Percentiles rank a stretch among this genome's conserved stretches.
phyloP scores from a whole-genome alignment of 768 basidiomycete genomes.

The Royoungia palumana region DNA sequence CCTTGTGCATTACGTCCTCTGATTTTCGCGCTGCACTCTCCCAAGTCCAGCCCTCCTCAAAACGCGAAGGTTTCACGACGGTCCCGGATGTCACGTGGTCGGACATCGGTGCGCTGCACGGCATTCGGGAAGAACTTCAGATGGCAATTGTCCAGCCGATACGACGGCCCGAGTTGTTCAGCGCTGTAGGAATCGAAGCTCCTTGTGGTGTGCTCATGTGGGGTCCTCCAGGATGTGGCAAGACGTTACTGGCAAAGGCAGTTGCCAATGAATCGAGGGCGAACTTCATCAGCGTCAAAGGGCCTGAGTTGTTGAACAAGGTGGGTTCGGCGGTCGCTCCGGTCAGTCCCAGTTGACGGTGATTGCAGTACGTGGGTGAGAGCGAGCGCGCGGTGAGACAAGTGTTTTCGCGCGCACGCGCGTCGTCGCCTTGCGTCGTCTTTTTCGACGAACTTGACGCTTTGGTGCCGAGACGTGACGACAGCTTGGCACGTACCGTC shows the following conservation, averaged over 20 bases:
- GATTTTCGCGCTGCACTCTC: constrained; percentile 84
- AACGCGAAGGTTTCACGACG: constrained; percentile 96
- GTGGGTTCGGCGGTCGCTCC: constrained; percentile 37
- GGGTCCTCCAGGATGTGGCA: constrained; percentile 99
- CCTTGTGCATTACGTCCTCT: constrained; percentile 72
- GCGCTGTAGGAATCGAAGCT: constrained; percentile 82
- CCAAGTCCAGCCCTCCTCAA: constrained; percentile 92
- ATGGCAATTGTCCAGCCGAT: constrained; percentile 99
- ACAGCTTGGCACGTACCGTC: constrained; percentile 71
- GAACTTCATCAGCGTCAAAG: constrained; percentile 98
- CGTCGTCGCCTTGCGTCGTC: constrained; percentile 91
- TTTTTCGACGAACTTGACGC: constrained; percentile 97
- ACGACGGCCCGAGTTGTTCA: constrained; percentile 83
- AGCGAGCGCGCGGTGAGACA: constrained; percentile 93
- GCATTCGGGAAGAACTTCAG: constrained; percentile 84
- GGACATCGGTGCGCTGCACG: constrained; percentile 89
- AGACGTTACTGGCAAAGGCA: constrained; percentile 96
- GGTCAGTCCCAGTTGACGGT: not conserved
- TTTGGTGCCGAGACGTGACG: constrained; percentile 85
- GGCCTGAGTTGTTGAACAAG: constrained; percentile 96
- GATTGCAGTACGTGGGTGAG: constrained; percentile 86
- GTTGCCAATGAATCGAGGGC: constrained; percentile 95
- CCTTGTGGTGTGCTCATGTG: constrained; percentile 95
- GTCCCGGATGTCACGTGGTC: constrained; percentile 95
- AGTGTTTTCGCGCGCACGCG: constrained; percentile 90